Percentiles rank a stretch among this genome's conserved stretches.
Conservation (phyloP, 2,329 filamentous ascomycete genomes). For the Furcasterigmium furcatum region DNA sequence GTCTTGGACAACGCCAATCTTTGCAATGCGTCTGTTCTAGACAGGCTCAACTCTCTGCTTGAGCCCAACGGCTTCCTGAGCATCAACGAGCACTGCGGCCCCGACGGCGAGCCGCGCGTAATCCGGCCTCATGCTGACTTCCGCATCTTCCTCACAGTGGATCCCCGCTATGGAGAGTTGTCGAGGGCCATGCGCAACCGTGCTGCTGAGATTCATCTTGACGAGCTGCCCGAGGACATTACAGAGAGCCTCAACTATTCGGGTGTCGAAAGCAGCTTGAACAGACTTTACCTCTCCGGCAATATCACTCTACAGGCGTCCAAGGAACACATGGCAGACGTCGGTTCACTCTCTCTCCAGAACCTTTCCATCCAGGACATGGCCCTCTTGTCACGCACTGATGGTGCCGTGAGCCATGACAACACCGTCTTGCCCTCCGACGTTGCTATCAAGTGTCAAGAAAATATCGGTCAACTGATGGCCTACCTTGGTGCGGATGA, state of each 20-base stretch:
- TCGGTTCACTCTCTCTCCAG: slow-evolving; percentile 36
- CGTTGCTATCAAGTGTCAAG: slow-evolving; percentile 6
- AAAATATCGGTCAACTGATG: slow-evolving; percentile 8
- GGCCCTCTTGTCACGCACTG: slow-evolving; percentile 26
- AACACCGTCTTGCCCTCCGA: background rate
- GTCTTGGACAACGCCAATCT: slow-evolving; percentile 97
- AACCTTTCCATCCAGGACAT: slow-evolving; percentile 45
- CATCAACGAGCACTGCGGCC: slow-evolving; percentile 88
- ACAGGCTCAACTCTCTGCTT: slow-evolving; percentile 89
- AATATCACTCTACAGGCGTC: slow-evolving; percentile 20
- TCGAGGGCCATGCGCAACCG: slow-evolving; percentile 96
- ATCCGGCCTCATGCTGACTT: slow-evolving; percentile 84
- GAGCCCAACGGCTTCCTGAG: slow-evolving; percentile 85
- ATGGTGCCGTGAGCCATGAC: slow-evolving; percentile 9
- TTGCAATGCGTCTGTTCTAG: slow-evolving; percentile 90
- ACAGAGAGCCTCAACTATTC: background rate
- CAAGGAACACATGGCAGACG: slow-evolving; percentile 18
- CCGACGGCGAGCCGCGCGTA: slow-evolving; percentile 75
- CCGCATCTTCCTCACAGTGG: slow-evolving; percentile 89
- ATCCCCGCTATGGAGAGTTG: slow-evolving; percentile 86
- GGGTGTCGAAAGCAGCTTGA: slow-evolving; percentile 45
- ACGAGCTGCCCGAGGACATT: slow-evolving; percentile 30
- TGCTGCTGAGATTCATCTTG: slow-evolving; percentile 83
- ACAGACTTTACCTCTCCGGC: slow-evolving; percentile 39
- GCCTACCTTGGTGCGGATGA: slow-evolving; percentile 23